phyloP scores from a whole-genome alignment of 768 basidiomycete species.

The Pisolithus albus region DNA sequence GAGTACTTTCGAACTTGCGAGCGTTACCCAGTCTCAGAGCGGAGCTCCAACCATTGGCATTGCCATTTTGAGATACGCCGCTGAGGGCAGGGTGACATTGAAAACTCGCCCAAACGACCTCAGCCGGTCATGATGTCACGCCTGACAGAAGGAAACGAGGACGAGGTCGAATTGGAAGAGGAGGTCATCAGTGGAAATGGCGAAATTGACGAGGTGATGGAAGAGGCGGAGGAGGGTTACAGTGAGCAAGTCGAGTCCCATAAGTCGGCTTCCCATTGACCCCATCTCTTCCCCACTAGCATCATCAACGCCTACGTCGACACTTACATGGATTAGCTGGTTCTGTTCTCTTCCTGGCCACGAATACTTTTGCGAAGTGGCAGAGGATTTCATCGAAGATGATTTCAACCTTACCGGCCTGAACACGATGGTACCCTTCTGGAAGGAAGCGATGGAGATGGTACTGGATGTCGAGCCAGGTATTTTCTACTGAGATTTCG shows the following conservation, averaged over 20 bases:
- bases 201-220: conserved; percentile 75
- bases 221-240: conserved; percentile 62
- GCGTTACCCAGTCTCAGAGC: conserved; percentile 6
- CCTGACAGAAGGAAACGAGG: conserved; percentile 35
- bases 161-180: conserved; percentile 51
- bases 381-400: conserved; percentile 99
- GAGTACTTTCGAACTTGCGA: not conserved
- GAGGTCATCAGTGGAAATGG: conserved; percentile 52
- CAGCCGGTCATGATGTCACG: conserved; percentile 32
- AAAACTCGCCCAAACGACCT: conserved; percentile 16
- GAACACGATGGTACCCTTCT: conserved; percentile 95
- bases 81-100: not conserved
- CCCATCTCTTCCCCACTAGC: conserved; percentile 38
- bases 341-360: conserved; percentile 93
- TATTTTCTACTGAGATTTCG: conserved; percentile 32
- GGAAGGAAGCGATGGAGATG: conserved; percentile 99
- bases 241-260: conserved; percentile 44
- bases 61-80: conserved; percentile 21
- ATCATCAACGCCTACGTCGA: conserved; percentile 85
- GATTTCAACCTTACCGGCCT: conserved; percentile 98
- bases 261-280: conserved; percentile 2
- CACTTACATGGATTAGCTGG: conserved; percentile 94
- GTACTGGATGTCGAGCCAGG: conserved; percentile 98
- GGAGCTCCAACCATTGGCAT: conserved; percentile 24
- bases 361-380: conserved; percentile 97